phyloP scores from a whole-genome alignment of 1,284 basidiomycete species.

The Mycosarcoma mackinlayi region DNA sequence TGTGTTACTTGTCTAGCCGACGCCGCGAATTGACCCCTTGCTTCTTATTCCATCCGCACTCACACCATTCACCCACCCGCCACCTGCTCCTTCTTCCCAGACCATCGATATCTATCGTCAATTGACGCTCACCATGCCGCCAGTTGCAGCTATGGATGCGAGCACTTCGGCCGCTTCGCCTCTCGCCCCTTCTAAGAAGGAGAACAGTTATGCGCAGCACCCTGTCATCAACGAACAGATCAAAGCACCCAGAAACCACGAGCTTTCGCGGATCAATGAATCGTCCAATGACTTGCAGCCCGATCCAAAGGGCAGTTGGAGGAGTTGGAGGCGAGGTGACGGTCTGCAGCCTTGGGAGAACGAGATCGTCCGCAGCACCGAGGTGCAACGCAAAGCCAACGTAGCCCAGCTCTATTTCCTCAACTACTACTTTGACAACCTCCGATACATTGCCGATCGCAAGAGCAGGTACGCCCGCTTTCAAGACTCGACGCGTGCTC shows the following conservation, averaged over 20 bases:
- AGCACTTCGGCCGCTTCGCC: constrained; percentile 35
- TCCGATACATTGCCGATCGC: constrained; percentile 62
- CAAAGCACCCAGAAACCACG: constrained; percentile 33
- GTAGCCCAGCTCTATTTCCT: constrained; percentile 68
- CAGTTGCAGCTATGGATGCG: constrained; percentile 22
- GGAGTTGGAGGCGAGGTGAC: constrained; percentile 58
- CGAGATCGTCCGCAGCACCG: constrained; percentile 59
- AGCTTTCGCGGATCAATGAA: constrained; percentile 29
- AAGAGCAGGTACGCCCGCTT: constrained; percentile 73
- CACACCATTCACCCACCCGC: not conserved
- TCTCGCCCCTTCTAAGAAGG: constrained; percentile 40
- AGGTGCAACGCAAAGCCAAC: constrained; percentile 66
- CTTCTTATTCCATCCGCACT: not conserved
- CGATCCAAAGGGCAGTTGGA: constrained; percentile 57
- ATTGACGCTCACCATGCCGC: constrained; percentile 24
- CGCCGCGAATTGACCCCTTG: too few species aligned
- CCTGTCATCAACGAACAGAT: constrained; percentile 22
- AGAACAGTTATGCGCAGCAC: constrained; percentile 39
- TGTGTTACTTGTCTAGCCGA: not conserved
- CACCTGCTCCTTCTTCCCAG: not conserved
- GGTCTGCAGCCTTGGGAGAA: constrained; percentile 64
- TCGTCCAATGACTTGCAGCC: constrained; percentile 38
- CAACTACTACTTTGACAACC: constrained; percentile 68
- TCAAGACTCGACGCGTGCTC: constrained; percentile 73
- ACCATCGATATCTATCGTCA: not conserved